Evolutionary conservation across 331 rosid genomes (phyloP).

Genomic region (Quercus tomentella): DNA sequence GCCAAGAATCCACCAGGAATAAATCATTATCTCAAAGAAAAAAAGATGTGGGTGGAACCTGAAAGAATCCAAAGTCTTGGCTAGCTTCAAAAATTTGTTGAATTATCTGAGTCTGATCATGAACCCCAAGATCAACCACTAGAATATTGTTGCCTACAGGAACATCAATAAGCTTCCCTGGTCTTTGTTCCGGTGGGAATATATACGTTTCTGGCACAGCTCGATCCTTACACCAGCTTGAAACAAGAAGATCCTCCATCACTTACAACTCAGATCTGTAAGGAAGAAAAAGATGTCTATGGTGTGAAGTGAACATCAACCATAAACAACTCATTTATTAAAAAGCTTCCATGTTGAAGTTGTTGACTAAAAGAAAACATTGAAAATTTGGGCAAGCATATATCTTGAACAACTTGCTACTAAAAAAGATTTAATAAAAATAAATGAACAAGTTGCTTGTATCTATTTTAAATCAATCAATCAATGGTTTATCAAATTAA

Average conservation of each 20-base stretch:
- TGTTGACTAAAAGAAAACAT: too few species aligned
- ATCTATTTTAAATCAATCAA: too few species aligned
- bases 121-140: slow-evolving; percentile 40
- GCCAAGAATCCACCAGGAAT: background rate
- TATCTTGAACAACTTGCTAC: too few species aligned
- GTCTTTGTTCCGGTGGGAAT: slow-evolving; percentile 48
- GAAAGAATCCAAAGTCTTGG: slow-evolving; percentile 62
- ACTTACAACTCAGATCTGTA: too few species aligned
- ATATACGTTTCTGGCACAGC: slow-evolving; percentile 54
- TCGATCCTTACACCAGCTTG: slow-evolving; percentile 44
- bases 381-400: too few species aligned
- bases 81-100: slow-evolving; percentile 45
- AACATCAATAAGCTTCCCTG: slow-evolving; percentile 24
- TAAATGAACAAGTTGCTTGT: too few species aligned
- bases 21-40: background rate
- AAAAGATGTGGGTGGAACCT: slow-evolving; percentile 23
- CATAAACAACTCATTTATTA: too few species aligned
- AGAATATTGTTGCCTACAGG: slow-evolving; percentile 34
- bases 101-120: slow-evolving; percentile 23
- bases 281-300: too few species aligned
- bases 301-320: too few species aligned
- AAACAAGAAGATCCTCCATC: slow-evolving; percentile 34
- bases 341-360: too few species aligned
- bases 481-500: too few species aligned
- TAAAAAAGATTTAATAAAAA: too few species aligned